Percentiles rank a stretch among this genome's conserved stretches.
Evolutionary conservation across 345 rosid genomes (phyloP).

Genomic region (Jatropha curcas): DNA sequence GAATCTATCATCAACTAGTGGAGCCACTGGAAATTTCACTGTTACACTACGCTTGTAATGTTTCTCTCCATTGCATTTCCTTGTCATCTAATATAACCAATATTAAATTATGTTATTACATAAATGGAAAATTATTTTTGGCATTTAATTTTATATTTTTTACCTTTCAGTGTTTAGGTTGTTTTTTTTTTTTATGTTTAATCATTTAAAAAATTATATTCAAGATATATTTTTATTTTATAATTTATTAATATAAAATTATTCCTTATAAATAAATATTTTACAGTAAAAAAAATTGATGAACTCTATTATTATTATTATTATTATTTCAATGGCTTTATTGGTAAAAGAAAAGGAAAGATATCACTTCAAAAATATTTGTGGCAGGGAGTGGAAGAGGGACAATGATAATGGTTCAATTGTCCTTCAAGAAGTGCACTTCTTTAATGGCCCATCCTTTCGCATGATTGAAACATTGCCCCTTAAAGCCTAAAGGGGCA

Average conservation of each 20-base stretch:
- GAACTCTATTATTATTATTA: too few relatives aligned
- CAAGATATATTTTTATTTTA: too few relatives aligned
- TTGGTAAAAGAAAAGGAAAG: not conserved
- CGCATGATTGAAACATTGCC: not conserved
- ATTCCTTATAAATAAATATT: too few relatives aligned
- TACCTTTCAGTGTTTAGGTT: not conserved
- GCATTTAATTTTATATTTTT: not conserved
- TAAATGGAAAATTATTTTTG: not conserved
- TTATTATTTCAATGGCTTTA: too few relatives aligned
- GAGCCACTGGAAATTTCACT: slow-evolving; percentile 5
- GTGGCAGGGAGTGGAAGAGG: slow-evolving; percentile 7
- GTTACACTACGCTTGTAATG: not conserved
- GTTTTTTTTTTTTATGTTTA: not conserved
- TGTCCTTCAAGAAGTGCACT: slow-evolving; percentile 14
- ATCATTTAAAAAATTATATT: slow-evolving; percentile 2
- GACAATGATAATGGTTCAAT: not conserved
- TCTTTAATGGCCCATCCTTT: slow-evolving; percentile 10
- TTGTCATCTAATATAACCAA: not conserved
- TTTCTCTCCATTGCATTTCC: not conserved
- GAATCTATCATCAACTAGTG: slow-evolving; percentile 9
- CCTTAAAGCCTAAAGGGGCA: not conserved
- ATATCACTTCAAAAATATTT: slow-evolving; percentile 15
- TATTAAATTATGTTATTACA: not conserved
- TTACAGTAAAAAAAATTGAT: too few relatives aligned
- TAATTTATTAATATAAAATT: too few relatives aligned